A percentile compares a stretch with the other conserved stretches of the same genome.
Evolutionary conservation across 2,329 filamentous ascomycete species (phyloP).

Genomic region (Curvularia sp.): DNA sequence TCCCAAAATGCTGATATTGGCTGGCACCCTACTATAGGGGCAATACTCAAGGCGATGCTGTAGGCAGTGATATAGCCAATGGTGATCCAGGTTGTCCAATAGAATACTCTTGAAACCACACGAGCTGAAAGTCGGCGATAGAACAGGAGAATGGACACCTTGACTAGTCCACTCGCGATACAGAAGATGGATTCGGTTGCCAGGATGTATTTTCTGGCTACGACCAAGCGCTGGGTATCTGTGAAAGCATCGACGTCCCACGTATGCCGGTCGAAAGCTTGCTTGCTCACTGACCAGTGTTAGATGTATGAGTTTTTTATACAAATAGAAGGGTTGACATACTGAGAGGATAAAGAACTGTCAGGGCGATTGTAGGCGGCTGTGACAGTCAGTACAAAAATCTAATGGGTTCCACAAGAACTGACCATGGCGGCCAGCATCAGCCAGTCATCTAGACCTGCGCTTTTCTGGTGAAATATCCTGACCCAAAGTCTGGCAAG

Average conservation of each 20-base stretch:
- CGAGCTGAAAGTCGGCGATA: conserved; percentile 40
- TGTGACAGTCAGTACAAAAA: conserved; percentile 18
- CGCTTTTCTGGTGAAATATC: conserved; percentile 32
- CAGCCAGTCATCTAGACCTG: conserved; percentile 43
- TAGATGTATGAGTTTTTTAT: conserved; percentile 7
- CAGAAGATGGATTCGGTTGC: conserved; percentile 38
- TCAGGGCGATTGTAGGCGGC: conserved; percentile 29
- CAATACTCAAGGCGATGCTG: conserved; percentile 37
- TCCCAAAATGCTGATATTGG: conserved; percentile 45
- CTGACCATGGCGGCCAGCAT: conserved; percentile 37
- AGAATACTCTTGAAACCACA: conserved; percentile 34
- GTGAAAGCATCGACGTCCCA: conserved; percentile 34
- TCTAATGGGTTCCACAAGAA: not conserved
- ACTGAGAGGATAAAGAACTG: conserved; percentile 33
- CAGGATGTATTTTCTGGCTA: conserved; percentile 39
- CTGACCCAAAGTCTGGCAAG: conserved; percentile 41
- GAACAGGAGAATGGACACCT: conserved; percentile 46
- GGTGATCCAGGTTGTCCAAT: conserved; percentile 34
- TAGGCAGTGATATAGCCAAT: conserved; percentile 39
- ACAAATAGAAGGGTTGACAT: not conserved
- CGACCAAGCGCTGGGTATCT: conserved; percentile 20
- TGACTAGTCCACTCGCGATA: conserved; percentile 38
- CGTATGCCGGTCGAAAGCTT: conserved; percentile 35
- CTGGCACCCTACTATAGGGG: conserved; percentile 39
- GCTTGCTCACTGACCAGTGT: conserved; percentile 22